Conservation (phyloP, 1,284 basidiomycete genomes). For the Flammula alnicola region DNA sequence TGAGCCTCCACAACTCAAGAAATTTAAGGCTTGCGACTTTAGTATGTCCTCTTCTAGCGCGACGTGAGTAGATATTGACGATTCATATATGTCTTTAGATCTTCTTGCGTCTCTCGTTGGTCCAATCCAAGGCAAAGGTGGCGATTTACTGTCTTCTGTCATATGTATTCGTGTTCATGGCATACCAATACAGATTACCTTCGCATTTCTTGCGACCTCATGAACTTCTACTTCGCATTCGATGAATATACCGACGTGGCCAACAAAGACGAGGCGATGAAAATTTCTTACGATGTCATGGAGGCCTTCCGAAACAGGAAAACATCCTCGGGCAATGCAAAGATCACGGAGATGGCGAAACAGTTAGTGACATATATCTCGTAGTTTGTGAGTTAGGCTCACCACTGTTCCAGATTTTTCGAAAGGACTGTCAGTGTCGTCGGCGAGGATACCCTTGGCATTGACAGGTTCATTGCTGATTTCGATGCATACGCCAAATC, state of each 20-base stretch:
- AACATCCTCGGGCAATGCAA: constrained; percentile 9
- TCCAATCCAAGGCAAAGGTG: constrained; percentile 13
- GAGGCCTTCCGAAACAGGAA: constrained; percentile 14
- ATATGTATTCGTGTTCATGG: no score
- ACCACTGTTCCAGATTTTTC: constrained; percentile 15
- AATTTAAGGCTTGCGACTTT: constrained; percentile 25
- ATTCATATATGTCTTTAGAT: constrained; percentile 3
- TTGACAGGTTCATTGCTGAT: constrained; percentile 36
- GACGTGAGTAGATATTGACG: background rate
- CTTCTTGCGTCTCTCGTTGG: constrained; percentile 18
- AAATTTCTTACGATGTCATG: constrained; percentile 22
- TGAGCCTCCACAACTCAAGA: constrained; percentile 18
- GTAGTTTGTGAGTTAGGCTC: background rate
- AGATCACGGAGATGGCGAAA: constrained; percentile 23
- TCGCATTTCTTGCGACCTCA: constrained; percentile 40
- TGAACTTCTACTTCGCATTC: constrained; percentile 46
- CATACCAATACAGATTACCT: constrained; percentile 9
- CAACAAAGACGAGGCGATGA: constrained; percentile 22
- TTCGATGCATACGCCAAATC: constrained; percentile 38
- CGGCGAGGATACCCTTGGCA: constrained; percentile 16
- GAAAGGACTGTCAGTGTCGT: constrained; percentile 18
- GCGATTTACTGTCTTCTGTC: background rate
- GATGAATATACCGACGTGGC: constrained; percentile 47
- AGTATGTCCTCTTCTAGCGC: background rate
- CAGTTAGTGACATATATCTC: constrained; percentile 15